Evolutionary conservation across 2,329 filamentous ascomycete genomes (phyloP).

Genomic region (Pestalotiopsis sp.): DNA sequence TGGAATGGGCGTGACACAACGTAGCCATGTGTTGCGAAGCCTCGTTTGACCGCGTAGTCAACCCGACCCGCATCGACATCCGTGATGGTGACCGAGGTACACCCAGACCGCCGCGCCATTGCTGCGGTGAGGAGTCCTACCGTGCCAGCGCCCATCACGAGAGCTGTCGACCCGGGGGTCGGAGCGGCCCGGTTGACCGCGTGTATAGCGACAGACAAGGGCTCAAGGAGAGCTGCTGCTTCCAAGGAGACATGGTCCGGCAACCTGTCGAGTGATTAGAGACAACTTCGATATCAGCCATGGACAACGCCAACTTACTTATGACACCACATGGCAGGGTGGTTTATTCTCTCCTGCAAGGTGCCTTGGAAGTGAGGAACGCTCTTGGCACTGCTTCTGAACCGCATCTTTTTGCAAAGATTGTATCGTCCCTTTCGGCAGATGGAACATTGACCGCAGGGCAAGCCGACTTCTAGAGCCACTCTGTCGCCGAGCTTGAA

Average conservation of each 20-base stretch:
- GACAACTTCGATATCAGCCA: neutral
- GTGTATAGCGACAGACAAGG: conserved; percentile 64
- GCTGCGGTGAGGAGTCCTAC: conserved; percentile 65
- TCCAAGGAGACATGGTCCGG: conserved; percentile 62
- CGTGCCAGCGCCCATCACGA: conserved; percentile 68
- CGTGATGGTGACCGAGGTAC: conserved; percentile 59
- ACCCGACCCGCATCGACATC: conserved; percentile 64
- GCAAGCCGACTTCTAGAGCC: conserved; percentile 42
- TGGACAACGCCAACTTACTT: conserved; percentile 44
- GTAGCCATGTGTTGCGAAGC: conserved; percentile 63
- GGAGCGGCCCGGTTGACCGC: conserved; percentile 58
- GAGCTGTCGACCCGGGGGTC: conserved; percentile 54
- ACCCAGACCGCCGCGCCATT: conserved; percentile 63
- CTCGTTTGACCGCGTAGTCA: conserved; percentile 58
- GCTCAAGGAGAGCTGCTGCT: conserved; percentile 62
- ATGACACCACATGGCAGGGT: conserved; percentile 64
- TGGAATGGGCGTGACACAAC: conserved; percentile 51
- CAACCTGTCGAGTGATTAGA: conserved; percentile 43
- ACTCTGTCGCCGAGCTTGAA: conserved; percentile 60
- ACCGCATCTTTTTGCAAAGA: conserved; percentile 63
- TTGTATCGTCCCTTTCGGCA: conserved; percentile 61
- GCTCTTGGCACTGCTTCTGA: conserved; percentile 64
- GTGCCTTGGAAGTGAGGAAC: conserved; percentile 67
- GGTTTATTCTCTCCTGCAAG: conserved; percentile 64
- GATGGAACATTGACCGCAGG: conserved; percentile 38